Percentiles rank a stretch among this genome's conserved stretches.
These are phyloP conservation scores for Astrothelium subdiscretum DNA, from an alignment of 495 filamentous ascomycete species.

Conservation along the genomic window DNA sequence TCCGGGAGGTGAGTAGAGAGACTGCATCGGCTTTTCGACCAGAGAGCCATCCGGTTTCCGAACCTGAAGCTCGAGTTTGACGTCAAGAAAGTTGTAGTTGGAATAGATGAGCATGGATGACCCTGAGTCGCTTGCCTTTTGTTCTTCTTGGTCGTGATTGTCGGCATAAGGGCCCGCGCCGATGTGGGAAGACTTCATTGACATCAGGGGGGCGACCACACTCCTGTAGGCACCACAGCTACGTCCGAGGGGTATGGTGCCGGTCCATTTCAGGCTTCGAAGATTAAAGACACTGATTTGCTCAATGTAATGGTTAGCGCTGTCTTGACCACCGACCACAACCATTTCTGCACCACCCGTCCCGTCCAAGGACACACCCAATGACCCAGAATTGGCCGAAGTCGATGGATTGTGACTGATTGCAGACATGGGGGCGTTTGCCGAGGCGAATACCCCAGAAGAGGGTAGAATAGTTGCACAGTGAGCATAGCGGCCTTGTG, in stretches of 20 bases:
- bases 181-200: constrained; percentile 57
- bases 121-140: constrained; percentile 38
- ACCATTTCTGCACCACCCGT: constrained; percentile 94
- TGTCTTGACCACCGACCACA: constrained; percentile 91
- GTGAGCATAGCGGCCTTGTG: constrained; percentile 92
- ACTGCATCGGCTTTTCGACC: constrained; percentile 78
- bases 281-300: constrained; percentile 97
- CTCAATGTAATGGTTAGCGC: constrained; percentile 96
- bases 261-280: constrained; percentile 90
- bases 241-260: constrained; percentile 68
- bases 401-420: constrained; percentile 80
- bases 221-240: constrained; percentile 94
- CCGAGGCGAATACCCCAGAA: constrained; percentile 70
- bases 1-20: constrained; percentile 75
- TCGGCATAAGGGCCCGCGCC: constrained; percentile 39
- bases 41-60: constrained; percentile 74
- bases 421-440: constrained; percentile 69
- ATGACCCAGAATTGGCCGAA: constrained; percentile 65
- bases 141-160: constrained; percentile 29
- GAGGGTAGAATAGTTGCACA: constrained; percentile 90
- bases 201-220: constrained; percentile 75
- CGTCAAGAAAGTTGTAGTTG: constrained; percentile 96
- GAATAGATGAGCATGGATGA: constrained; percentile 95
- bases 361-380: constrained; percentile 81
- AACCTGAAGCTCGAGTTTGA: constrained; percentile 89